phyloP scores from a whole-genome alignment of 2,329 filamentous ascomycete species.

The Microsporum audouinii region DNA sequence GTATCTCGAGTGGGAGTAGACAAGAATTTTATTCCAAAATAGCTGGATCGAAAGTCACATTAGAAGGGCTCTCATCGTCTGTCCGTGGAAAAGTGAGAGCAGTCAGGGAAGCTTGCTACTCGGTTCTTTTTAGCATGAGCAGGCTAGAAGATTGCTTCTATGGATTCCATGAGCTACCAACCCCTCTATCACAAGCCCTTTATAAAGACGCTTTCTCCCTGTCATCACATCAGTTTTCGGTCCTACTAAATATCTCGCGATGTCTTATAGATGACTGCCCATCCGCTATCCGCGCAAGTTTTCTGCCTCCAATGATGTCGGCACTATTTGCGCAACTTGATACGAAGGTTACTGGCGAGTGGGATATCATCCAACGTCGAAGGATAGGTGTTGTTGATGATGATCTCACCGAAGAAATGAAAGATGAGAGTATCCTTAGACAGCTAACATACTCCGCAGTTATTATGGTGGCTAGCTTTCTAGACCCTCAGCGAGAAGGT shows the following conservation, averaged over 20 bases:
- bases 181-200: slow-evolving; percentile 69
- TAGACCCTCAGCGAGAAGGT: slow-evolving; percentile 60
- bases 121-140: slow-evolving; percentile 88
- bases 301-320: slow-evolving; percentile 72
- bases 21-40: slow-evolving; percentile 95
- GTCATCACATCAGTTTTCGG: slow-evolving; percentile 85
- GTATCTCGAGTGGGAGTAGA: slow-evolving; percentile 88
- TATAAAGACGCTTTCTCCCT: slow-evolving; percentile 72
- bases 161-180: slow-evolving; percentile 71
- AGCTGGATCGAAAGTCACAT: slow-evolving; percentile 72
- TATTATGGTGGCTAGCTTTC: slow-evolving; percentile 77
- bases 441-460: slow-evolving; percentile 88
- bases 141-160: slow-evolving; percentile 81
- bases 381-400: slow-evolving; percentile 56
- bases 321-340: slow-evolving; percentile 79
- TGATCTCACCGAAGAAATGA: slow-evolving; percentile 90
- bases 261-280: slow-evolving; percentile 90
- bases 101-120: slow-evolving; percentile 86
- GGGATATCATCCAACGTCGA: slow-evolving; percentile 58
- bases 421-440: slow-evolving; percentile 85
- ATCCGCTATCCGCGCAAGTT: slow-evolving; percentile 60
- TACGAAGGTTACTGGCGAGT: slow-evolving; percentile 73
- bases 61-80: slow-evolving; percentile 88
- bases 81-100: slow-evolving; percentile 81
- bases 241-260: slow-evolving; percentile 78